Evolutionary conservation across 2,329 filamentous ascomycete species (phyloP).

Genomic region (Acrocalymma vagum): DNA sequence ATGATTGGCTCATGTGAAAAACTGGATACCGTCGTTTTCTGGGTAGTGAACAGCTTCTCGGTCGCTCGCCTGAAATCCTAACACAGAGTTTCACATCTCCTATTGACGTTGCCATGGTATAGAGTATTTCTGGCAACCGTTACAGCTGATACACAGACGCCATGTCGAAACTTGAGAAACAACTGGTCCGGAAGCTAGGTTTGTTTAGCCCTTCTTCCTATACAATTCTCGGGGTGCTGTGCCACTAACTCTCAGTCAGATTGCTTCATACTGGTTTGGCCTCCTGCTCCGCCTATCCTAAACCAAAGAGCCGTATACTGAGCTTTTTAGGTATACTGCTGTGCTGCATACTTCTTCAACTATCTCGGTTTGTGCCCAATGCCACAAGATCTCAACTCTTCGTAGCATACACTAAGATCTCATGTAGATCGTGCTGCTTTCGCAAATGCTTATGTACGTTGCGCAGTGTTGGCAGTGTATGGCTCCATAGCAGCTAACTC

Average conservation of each 20-base stretch:
- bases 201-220: not conserved
- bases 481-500: not conserved
- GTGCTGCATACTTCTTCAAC: constrained; percentile 42
- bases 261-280: constrained; percentile 33
- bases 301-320: not conserved
- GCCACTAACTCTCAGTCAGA: constrained; percentile 20
- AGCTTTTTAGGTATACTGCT: constrained; percentile 33
- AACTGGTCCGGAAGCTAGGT: constrained; percentile 37
- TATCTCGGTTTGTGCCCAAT: constrained; percentile 27
- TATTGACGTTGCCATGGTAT: too few relatives aligned
- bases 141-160: too few relatives aligned
- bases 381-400: not conserved
- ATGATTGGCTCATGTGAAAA: too few relatives aligned
- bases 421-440: constrained; percentile 32
- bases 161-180: constrained; percentile 28
- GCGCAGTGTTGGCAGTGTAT: not conserved
- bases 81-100: too few relatives aligned
- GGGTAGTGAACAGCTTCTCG: too few relatives aligned
- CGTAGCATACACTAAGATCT: constrained; percentile 5
- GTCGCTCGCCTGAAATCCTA: too few relatives aligned
- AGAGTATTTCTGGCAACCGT: too few relatives aligned
- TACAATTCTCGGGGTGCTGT: too few relatives aligned
- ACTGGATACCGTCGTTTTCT: too few relatives aligned
- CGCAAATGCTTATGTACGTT: constrained; percentile 37
- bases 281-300: not conserved